Conservation (phyloP, 2,329 filamentous ascomycete species). For the Talaromyces funiculosus region DNA sequence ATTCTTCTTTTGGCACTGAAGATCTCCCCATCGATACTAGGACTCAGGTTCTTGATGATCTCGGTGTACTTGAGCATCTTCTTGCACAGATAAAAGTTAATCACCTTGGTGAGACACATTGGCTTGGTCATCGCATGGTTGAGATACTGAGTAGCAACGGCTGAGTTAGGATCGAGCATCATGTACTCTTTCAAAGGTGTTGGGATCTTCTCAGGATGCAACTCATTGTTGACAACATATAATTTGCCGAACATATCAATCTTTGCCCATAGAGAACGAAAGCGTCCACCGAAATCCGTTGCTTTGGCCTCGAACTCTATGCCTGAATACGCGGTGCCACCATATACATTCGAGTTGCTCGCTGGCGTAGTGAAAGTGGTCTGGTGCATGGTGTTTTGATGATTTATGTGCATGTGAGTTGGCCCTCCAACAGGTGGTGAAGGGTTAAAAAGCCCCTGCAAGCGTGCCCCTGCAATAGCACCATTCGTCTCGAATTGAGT, state of each 20-base stretch:
- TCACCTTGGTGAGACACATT: conserved; percentile 23
- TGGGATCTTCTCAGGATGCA: not conserved
- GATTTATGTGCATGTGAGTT: not conserved
- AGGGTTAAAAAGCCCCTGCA: conserved; percentile 3
- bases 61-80: conserved; percentile 20
- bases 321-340: not conserved
- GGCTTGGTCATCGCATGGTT: conserved; percentile 19
- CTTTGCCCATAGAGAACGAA: conserved; percentile 17
- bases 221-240: not conserved
- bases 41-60: conserved; percentile 23
- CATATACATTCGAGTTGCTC: not conserved
- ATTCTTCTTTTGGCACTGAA: conserved; percentile 17
- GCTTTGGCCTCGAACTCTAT: conserved; percentile 7
- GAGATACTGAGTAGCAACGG: conserved; percentile 20
- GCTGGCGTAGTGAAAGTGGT: not conserved
- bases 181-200: conserved; percentile 16
- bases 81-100: conserved; percentile 24
- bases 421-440: not conserved
- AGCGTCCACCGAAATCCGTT: not conserved
- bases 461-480: not conserved
- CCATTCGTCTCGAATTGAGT: not conserved
- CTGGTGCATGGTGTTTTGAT: not conserved
- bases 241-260: conserved; percentile 15
- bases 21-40: conserved; percentile 20
- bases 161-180: conserved; percentile 16